Percentiles rank a stretch among this genome's conserved stretches.
Evolutionary conservation across 495 filamentous ascomycete species (phyloP).

Genomic region (Cercophora samala): DNA sequence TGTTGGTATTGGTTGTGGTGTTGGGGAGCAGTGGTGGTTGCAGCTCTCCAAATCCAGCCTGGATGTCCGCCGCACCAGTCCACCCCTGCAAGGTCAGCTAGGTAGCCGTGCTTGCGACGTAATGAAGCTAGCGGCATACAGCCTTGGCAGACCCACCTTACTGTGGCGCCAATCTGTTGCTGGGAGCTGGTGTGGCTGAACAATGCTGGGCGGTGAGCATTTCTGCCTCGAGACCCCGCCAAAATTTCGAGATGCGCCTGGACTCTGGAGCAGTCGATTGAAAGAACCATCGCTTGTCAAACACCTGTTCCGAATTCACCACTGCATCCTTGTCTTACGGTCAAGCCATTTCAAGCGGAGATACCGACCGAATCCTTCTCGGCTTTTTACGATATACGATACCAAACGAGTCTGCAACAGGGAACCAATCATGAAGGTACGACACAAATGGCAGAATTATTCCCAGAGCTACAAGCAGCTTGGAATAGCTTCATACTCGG

Average conservation of each 20-base stretch:
- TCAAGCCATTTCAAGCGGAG: neutral
- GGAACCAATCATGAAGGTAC: constrained; percentile 29
- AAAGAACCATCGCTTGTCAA: neutral
- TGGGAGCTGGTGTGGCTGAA: constrained; percentile 19
- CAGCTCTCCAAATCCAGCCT: constrained; percentile 24
- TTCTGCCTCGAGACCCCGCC: constrained; percentile 36
- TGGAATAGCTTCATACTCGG: neutral
- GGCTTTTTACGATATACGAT: neutral
- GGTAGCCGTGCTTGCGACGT: constrained; percentile 36
- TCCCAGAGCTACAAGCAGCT: neutral
- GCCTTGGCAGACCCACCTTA: constrained; percentile 17
- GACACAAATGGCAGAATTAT: neutral
- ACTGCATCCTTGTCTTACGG: neutral
- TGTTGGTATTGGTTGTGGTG: constrained; percentile 8
- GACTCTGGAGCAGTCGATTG: neutral
- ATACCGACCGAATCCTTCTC: neutral
- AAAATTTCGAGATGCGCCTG: constrained; percentile 28
- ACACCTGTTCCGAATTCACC: neutral
- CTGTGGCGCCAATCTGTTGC: constrained; percentile 15
- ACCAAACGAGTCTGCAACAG: neutral
- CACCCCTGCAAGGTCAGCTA: constrained; percentile 21
- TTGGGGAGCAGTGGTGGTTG: constrained; percentile 11
- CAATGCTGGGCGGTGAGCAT: constrained; percentile 22
- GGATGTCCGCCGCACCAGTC: constrained; percentile 10
- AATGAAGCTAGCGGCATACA: constrained; percentile 22